Evolutionary conservation across 306 rosid genomes (phyloP), one percentile per base, ranked within the genome.

Genomic region (Pyrus bretschneideri): DNA sequence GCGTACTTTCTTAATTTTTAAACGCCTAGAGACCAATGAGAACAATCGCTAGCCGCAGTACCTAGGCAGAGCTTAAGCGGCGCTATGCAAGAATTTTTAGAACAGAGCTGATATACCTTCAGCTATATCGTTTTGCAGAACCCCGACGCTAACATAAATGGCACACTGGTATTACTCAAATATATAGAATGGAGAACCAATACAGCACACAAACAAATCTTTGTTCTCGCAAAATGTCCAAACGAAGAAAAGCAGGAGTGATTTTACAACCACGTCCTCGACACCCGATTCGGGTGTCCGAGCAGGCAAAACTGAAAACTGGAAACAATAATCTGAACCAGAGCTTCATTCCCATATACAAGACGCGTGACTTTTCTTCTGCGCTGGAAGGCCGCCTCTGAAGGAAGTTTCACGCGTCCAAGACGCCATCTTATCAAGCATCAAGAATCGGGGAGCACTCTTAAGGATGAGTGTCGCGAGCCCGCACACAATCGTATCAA

Each of bases 271-370:
- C 45, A 74, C 45, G 14, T 30, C 54, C 45, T 38, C 22, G 54
- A 42, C 71, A 40, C 71, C 42, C 29, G 61, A 54, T 40, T 57
- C 3, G 12, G 33, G 59, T 27, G 44, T 75, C 66, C 62, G 59
- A 58, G 65, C 49, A 52, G 78, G 79, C 75, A 69, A 74, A 74
- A 69, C 25, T 71, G 81, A 52, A 44, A 72, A 33, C 23, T 17
- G 46, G 42, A 68, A 67, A 33, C 75, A 25, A 81, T 65, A 70
- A 87, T 92, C 93, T 86, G 97, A 88, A 92, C 97, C 97, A 83
- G 80, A 68, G 93, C 97, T 92, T 90, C 97, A 92, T 88, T 92
- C 93, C 97, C 96, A 74, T 59, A 72, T 59, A 46, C 78, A 75
- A 78, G 72, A 76, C 73, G 60, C 66, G 64, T 78, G 83, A 83